Base-by-base conservation (phyloP, 1,284 basidiomycete genomes). In the Marasmius sp. region DNA sequence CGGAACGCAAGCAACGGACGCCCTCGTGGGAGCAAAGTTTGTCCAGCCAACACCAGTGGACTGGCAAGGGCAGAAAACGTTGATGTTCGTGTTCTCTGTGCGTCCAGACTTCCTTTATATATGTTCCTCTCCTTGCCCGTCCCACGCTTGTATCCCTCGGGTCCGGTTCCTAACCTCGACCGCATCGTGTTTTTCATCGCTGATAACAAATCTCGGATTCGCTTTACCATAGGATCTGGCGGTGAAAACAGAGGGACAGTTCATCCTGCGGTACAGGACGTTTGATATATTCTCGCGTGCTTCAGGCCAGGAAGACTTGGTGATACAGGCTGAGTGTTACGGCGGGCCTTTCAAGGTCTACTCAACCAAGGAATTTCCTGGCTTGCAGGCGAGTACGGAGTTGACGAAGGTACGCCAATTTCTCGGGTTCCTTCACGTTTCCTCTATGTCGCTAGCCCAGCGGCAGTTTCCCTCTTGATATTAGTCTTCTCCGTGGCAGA, bases 61-160 rank as follows among this genome's bases (percentile, higher is more conserved):
- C 59, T 74, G 81, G 64, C 71, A 79, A 45, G 80, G 81, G 6
- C 75, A 74, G 57, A 79, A 77, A 60, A 74, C 75, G 9, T 67
- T 85, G 33, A 78, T 86, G 62, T 86, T 86, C 66, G 81, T 84
- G 52, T 86, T 86, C 68, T 74, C 84, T 48, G 85, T 85, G 64
- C 63, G 81, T 75, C 5, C 39, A 45, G 16, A 47, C 33, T 33
- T 50, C 27, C n/a, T 57, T 56, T 47, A 47, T 47, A 47, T 47
- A 16, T 16, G 16, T 43, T 47, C 14, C 45, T 47, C 45, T 20
- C n/a, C 45, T 20, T 18, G 8, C n/a, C 20, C 45, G 16, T 47
- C 45, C 45, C 45, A 47, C 45, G 45, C 45, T 47, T 11, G 20
- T 27, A 5, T 27, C 27, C 45, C 45, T 12, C 41, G 41, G 12